Evolutionary conservation across 2,329 filamentous ascomycete species (phyloP).

Genomic region (Ceratocystiopsis sp.): DNA sequence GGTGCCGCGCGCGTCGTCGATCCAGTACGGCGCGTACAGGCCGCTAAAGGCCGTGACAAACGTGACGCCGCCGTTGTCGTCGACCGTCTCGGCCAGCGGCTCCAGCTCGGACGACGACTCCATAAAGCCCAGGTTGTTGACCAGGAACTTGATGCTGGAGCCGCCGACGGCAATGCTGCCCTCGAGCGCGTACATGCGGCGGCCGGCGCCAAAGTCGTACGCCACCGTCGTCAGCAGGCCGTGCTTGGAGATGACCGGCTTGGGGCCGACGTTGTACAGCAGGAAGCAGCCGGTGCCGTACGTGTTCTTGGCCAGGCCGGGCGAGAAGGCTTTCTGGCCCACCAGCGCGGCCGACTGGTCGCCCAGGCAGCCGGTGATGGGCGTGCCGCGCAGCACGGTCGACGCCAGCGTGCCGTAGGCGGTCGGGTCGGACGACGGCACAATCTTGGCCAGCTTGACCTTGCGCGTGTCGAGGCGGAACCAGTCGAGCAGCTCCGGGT

Average conservation of each 20-base stretch:
- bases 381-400: conserved; percentile 50
- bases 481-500: conserved; percentile 59
- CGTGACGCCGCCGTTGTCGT: conserved; percentile 67
- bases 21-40: conserved; percentile 87
- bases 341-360: conserved; percentile 78
- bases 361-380: conserved; percentile 69
- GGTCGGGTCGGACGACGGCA: conserved; percentile 58
- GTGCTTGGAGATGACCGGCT: conserved; percentile 69
- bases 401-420: conserved; percentile 52
- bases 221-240: conserved; percentile 73
- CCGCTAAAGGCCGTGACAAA: conserved; percentile 86
- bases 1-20: conserved; percentile 79
- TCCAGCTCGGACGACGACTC: conserved; percentile 31
- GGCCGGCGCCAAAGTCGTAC: conserved; percentile 52
- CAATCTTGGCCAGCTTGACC: conserved; percentile 60
- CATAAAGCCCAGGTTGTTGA: conserved; percentile 47
- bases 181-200: conserved; percentile 61
- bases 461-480: conserved; percentile 56
- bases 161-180: conserved; percentile 73
- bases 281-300: conserved; percentile 84
- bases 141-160: conserved; percentile 62
- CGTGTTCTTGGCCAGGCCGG: conserved; percentile 76
- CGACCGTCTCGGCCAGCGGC: conserved; percentile 32
- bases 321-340: conserved; percentile 67
- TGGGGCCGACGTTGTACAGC: conserved; percentile 70